These are phyloP conservation scores for Apiotrichum gamsii DNA, from an alignment of 1,284 basidiomycete species.

Conservation along the genomic window DNA sequence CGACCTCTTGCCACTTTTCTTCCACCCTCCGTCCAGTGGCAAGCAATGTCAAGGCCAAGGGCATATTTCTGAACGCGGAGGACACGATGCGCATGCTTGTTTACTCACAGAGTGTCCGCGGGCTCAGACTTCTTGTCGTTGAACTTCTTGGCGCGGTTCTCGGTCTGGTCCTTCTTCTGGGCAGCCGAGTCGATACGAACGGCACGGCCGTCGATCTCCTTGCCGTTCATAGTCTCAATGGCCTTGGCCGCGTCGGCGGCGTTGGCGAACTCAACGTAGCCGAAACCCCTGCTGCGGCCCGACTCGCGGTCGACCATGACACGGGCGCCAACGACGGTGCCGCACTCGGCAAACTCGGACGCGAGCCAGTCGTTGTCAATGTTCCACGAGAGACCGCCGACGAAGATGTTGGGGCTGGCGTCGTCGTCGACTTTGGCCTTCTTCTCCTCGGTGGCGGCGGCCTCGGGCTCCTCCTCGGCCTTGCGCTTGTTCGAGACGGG, in stretches of 20 bases:
- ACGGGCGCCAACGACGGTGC: constrained; percentile 77
- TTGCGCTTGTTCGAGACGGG: constrained; percentile 34
- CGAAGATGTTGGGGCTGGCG: constrained; percentile 70
- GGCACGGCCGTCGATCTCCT: constrained; percentile 85
- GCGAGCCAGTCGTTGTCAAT: constrained; percentile 95
- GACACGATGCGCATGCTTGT: too few species aligned
- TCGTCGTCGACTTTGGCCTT: constrained; percentile 89
- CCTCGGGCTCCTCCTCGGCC: constrained; percentile 54
- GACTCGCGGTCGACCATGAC: constrained; percentile 88
- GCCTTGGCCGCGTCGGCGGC: constrained; percentile 68
- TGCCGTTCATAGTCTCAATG: constrained; percentile 62
- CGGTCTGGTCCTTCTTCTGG: constrained; percentile 54
- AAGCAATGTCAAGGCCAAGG: too few species aligned
- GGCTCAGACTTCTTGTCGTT: constrained; percentile 66
- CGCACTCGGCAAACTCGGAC: constrained; percentile 81
- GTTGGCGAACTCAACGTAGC: constrained; percentile 80
- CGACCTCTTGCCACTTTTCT: too few species aligned
- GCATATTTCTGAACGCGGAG: too few species aligned
- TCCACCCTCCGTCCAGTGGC: too few species aligned
- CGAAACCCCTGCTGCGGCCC: constrained; percentile 84
- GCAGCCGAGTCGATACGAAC: constrained; percentile 77
- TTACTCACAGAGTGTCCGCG: constrained; percentile 65
- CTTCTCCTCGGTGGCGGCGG: constrained; percentile 50
- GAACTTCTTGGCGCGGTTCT: constrained; percentile 71
- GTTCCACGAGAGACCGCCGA: constrained; percentile 92